Evolutionary conservation across 164 flowering plant species (phyloP).

Genomic region (Vitis amurensis): DNA sequence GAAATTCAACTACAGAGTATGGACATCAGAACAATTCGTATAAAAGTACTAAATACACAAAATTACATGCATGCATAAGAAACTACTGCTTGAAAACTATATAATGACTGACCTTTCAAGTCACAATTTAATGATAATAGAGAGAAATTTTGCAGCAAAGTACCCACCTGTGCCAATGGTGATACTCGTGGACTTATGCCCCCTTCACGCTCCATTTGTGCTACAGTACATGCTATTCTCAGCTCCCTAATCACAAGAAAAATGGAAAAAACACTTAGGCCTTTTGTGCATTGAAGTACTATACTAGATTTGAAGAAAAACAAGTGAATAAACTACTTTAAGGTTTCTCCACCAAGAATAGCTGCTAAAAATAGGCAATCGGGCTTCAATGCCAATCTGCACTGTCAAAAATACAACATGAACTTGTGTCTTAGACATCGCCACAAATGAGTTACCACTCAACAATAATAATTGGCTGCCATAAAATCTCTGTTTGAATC

Average conservation of each 20-base stretch:
- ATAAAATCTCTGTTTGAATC: no score
- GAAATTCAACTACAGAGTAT: no score
- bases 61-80: no score
- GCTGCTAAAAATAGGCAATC: constrained; percentile 96
- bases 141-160: not conserved
- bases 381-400: constrained; percentile 88
- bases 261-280: not conserved
- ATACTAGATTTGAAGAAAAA: not conserved
- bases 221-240: constrained; percentile 89
- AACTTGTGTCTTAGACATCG: constrained; percentile 5
- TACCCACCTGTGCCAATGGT: constrained; percentile 84
- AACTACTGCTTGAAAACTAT: no score
- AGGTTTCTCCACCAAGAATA: constrained; percentile 96
- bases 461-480: not conserved
- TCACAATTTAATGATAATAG: not conserved
- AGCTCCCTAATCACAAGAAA: constrained; percentile 57
- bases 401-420: constrained; percentile 48
- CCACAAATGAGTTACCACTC: not conserved
- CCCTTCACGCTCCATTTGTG: constrained; percentile 99
- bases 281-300: not conserved
- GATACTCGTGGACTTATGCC: constrained; percentile 95
- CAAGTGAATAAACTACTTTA: constrained; percentile 46
- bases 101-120: no score
- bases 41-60: no score
- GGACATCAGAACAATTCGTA: no score